Conservation (phyloP, 441 rosid species). For the Sinapis alba region DNA sequence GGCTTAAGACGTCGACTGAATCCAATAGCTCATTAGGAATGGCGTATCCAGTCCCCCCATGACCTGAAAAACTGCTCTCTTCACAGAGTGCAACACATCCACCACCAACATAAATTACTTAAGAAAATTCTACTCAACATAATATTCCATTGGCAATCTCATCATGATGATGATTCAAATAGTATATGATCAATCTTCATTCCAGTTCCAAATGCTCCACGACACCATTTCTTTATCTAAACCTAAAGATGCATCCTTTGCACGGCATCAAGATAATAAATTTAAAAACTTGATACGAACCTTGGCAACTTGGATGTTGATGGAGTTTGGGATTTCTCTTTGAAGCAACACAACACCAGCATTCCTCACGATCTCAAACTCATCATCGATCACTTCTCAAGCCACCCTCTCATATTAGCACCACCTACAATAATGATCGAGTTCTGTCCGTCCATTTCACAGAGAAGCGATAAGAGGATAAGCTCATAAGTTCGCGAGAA, state of each 20-base stretch:
- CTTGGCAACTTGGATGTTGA: conserved; percentile 85
- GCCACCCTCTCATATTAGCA: conserved; percentile 83
- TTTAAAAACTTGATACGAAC: conserved; percentile 34
- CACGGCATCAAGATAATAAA: neutral
- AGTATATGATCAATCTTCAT: too few species aligned
- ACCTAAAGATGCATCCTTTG: neutral
- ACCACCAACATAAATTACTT: conserved; percentile 11
- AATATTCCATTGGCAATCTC: too few species aligned
- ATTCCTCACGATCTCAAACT: conserved; percentile 62
- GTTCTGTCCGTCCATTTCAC: conserved; percentile 61
- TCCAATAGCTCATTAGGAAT: conserved; percentile 59
- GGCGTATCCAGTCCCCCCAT: conserved; percentile 95
- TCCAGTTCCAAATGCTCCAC: neutral
- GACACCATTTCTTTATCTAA: neutral
- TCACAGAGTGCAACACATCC: conserved; percentile 61
- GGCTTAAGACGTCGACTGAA: conserved; percentile 75
- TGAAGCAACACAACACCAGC: conserved; percentile 88
- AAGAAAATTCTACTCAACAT: neutral
- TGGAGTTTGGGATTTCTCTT: conserved; percentile 84
- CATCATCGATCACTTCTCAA: conserved; percentile 49
- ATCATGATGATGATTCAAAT: too few species aligned
- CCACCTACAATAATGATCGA: conserved; percentile 92
- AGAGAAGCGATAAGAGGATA: conserved; percentile 7
- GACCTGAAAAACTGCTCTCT: conserved; percentile 69
- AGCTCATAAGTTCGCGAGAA: neutral